Percentiles rank a stretch among this genome's conserved stretches.
Evolutionary conservation across 495 filamentous ascomycete genomes (phyloP).

Genomic region (Haplographium delicatum): DNA sequence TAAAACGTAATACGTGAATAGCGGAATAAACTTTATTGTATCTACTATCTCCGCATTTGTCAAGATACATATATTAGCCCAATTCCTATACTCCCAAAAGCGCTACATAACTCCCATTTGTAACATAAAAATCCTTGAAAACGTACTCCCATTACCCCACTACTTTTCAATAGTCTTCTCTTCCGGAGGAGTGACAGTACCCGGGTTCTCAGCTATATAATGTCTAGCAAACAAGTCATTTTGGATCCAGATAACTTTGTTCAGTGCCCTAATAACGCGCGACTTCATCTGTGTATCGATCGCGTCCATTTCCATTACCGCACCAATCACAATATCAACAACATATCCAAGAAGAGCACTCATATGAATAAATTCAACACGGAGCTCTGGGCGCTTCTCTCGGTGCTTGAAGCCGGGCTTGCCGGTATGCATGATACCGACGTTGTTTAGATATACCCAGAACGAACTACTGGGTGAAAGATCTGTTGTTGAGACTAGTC

Average conservation of each 20-base stretch:
- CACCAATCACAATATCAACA: slow-evolving; percentile 29
- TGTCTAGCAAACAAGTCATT: slow-evolving; percentile 60
- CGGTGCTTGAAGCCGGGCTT: slow-evolving; percentile 34
- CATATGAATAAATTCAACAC: slow-evolving; percentile 35
- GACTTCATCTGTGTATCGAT: slow-evolving; percentile 19
- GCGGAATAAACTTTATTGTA: no score
- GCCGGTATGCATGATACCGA: slow-evolving; percentile 37
- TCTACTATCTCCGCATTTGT: no score
- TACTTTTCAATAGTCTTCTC: no score
- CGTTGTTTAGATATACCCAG: slow-evolving; percentile 37
- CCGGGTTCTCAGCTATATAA: no score
- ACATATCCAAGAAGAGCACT: slow-evolving; percentile 33
- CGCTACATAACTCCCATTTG: no score
- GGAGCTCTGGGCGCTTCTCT: slow-evolving; percentile 28
- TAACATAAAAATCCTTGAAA: no score
- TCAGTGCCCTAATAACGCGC: slow-evolving; percentile 30
- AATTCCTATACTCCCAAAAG: no score
- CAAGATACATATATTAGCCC: no score
- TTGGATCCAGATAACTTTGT: slow-evolving; percentile 64
- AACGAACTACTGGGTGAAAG: slow-evolving; percentile 14
- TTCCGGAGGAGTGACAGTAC: no score
- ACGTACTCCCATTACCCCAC: no score
- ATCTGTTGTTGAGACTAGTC: slow-evolving; percentile 21
- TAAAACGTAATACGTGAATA: slow-evolving; percentile 28
- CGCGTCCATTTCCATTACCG: slow-evolving; percentile 27